Evolutionary conservation across 352 stramenopile species (phyloP), one percentile per base, ranked within the genome.

Genomic region (Phytophthora pseudosyringae): DNA sequence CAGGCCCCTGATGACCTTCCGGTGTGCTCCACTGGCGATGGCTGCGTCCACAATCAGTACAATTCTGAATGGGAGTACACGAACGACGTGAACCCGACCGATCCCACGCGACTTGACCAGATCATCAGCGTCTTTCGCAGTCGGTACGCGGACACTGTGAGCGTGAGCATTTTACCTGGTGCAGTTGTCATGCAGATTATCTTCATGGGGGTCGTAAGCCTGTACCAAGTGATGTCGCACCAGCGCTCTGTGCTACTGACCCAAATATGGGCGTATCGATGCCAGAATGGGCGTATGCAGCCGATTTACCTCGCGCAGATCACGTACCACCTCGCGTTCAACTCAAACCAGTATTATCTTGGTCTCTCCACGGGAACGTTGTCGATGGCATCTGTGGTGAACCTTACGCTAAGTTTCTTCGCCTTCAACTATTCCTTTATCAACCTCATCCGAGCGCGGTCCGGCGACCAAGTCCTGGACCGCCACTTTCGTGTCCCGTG

Each of bases 321-420:
- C 21, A 67, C 58, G 3, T 76, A 76, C 29, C 63, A 76, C 41
- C 48, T 76, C 21, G 51, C 53, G 6, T 63, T 66, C 46, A 69
- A 62, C 51, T 76, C 68, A 3, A 62, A 72, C 25, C 62, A 69
- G 57, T 76, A 72, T 52, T 72, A 61, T 15, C 55, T 75, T 1
- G 67, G 67, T 6, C 40, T 75, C 2, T 64, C 39, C 0, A 71
- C 67, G 0, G 67, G 67, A 18, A 71, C 61, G 1, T 12, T 75
- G 39, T 64, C 44, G 0, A 15, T 39, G 12, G 67, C 35, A 10
- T 75, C 67, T n/a, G 18, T 75, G 2, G 31, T 54, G 26, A 75
- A 75, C 31, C 46, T 69, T 4, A 33, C 50, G 11, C 16, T 71
- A 1, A 38, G 55, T 10, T 61, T 75, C 8, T 75, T 68, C 28